Base-by-base conservation (phyloP, 1,284 basidiomycete species). In the Singerocomus inundabilis region DNA sequence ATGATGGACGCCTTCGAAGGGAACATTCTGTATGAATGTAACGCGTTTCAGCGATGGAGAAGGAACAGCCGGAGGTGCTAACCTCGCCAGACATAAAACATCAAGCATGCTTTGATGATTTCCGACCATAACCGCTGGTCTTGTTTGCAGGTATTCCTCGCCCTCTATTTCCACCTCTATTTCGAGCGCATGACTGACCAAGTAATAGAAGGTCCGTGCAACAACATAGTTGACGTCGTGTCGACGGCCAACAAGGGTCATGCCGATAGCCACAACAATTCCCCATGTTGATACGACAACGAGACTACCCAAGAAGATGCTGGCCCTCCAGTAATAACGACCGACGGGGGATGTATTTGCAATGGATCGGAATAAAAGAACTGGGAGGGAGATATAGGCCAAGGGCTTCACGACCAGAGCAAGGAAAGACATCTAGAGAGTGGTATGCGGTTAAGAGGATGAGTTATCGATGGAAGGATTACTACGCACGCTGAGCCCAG, bases 71-170 rank as follows among this genome's bases (percentile, higher is more conserved):
- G 16, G 49, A 16, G 30, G 36, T 30, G 58, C 82, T 69, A 66
- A 89, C 88, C 80, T 82, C 51, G 90, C 95, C 46, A 99, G 76
- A 61, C 86, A 84, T 33, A 94, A 70, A 52, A 97, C 80, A 70
- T 96, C 93, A 48, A 97, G 70, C 80, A 93, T 89, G 60, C 88
- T 92, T 75, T 98, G 97, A 67, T 99, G 97, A 69, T 99, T 99
- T 9, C 83, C 85, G 54, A 98, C 80, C 28, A 96, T 69, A 13
- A 99, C 84, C 2, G 84, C 80, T 21, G 91, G 84, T 42, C 78
- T 66, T 37, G 78, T 77, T 65, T 74, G 54, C 44, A 98, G 74
- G 65, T 95, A 75, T 65, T 98, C 89, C 62, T 87, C 84, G 25
- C 93, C 94, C 66, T 98, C 93, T 29, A 98, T 80, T 46, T 84